phyloP scores from a whole-genome alignment of 208 protist genomes.

The Angomonas deanei region DNA sequence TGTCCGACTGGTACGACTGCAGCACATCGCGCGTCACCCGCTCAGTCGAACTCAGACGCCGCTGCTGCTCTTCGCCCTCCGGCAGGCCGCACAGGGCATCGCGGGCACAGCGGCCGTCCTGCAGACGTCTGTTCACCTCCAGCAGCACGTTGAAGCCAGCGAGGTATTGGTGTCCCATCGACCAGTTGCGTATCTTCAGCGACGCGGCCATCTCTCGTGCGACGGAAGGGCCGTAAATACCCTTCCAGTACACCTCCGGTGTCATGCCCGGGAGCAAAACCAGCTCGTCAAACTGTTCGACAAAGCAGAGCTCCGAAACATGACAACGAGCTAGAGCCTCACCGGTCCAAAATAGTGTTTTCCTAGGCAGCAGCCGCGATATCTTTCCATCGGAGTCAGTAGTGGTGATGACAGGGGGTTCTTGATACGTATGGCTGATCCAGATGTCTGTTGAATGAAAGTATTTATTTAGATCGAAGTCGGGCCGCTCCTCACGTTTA shows the following conservation, averaged over 20 bases:
- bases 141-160: slow-evolving; percentile 15
- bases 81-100: too few relatives aligned
- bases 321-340: slow-evolving; percentile 11
- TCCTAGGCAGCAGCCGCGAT: slow-evolving; percentile 9
- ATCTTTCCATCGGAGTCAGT: not conserved
- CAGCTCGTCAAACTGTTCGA: slow-evolving; percentile 15
- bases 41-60: too few relatives aligned
- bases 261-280: slow-evolving; percentile 1
- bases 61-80: too few relatives aligned
- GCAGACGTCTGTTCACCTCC: slow-evolving; percentile 13
- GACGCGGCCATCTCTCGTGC: too few relatives aligned
- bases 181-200: slow-evolving; percentile 15
- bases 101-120: not conserved
- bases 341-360: slow-evolving; percentile 10
- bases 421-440: not conserved
- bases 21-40: too few relatives aligned
- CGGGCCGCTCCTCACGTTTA: too few relatives aligned
- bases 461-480: too few relatives aligned
- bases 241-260: not conserved
- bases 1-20: not conserved
- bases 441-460: not conserved
- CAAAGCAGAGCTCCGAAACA: slow-evolving; percentile 10
- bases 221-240: not conserved
- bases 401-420: not conserved
- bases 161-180: slow-evolving; percentile 1